Evolutionary conservation across 73 alveolate species (phyloP).

Genomic region (Paramecium biaurelia): DNA sequence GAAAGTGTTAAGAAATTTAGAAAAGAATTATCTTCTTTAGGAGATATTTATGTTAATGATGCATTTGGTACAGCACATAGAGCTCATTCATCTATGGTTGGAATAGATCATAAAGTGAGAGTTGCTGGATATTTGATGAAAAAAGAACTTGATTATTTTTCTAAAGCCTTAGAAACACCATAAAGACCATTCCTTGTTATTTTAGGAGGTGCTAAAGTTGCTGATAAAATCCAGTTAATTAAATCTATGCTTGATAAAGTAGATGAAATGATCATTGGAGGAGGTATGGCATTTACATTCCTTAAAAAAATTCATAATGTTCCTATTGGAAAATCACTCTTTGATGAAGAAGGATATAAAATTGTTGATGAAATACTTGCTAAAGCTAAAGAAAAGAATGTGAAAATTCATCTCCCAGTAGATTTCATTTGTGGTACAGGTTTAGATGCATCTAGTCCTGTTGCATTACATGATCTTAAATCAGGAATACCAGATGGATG

Average conservation of each 20-base stretch:
- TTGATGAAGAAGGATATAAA: slow-evolving; percentile 90
- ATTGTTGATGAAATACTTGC: slow-evolving; percentile 74
- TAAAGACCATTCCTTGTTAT: slow-evolving; percentile 91
- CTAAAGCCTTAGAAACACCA: slow-evolving; percentile 89
- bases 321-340: slow-evolving; percentile 86
- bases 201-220: slow-evolving; percentile 95
- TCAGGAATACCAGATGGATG: slow-evolving; percentile 91
- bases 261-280: slow-evolving; percentile 94
- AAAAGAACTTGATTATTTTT: slow-evolving; percentile 93
- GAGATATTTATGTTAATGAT: slow-evolving; percentile 71
- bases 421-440: slow-evolving; percentile 88
- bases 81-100: slow-evolving; percentile 97
- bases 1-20: slow-evolving; percentile 78
- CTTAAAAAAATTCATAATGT: slow-evolving; percentile 74
- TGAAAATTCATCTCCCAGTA: slow-evolving; percentile 83
- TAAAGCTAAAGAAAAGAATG: slow-evolving; percentile 85
- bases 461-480: slow-evolving; percentile 58
- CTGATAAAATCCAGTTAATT: slow-evolving; percentile 92
- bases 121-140: slow-evolving; percentile 95
- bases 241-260: slow-evolving; percentile 79
- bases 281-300: slow-evolving; percentile 97
- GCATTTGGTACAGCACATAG: slow-evolving; percentile 97
- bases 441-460: slow-evolving; percentile 69
- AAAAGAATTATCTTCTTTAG: slow-evolving; percentile 75
- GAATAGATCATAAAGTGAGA: slow-evolving; percentile 77